Evolutionary conservation across 164 flowering plant species (phyloP), one percentile per base, ranked within the genome.

Genomic region (Cinnamomum micranthum): DNA sequence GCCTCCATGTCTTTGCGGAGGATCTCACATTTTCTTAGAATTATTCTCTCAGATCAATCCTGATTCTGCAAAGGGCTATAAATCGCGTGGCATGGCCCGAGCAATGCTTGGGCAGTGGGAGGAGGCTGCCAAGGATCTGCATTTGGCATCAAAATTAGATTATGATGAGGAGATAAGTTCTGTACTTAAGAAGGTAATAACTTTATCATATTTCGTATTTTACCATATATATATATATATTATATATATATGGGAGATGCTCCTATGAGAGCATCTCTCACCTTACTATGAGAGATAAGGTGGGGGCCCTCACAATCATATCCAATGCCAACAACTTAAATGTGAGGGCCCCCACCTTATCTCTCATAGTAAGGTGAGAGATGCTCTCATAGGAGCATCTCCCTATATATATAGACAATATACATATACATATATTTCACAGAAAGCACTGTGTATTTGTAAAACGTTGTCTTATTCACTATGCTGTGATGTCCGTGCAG

Each of bases 31-130:
- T 73, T 58, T 55, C n/a, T 17, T 55, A 55, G 60, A 20, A 55
- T 20, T 20, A 55, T 66, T 72, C 50, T 66, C 62, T 74, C 90
- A 95, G 98, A 92, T 95, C 23, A 95, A 95, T 75, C 99, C 99
- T 3, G 98, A 95, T 80, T 95, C 99, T 77, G 99, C 99, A 1
- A 95, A 95, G 84, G 98, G 99, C 22, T 92, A 93, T 81, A 95
- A 95, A 80, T 74, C 97, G 27, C 93, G 98, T 67, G 99, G 99
- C 74, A 89, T 95, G 70, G 99, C 99, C 19, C 76, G 82, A 23
- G 88, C 96, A 70, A 81, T 93, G 92, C 99, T 95, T 71, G 98
- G 99, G 33, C 89, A 86, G 63, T 95, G 99, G 99, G 96, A 81
- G 81, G 93, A 88, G 78, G 91, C 98, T 76, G 98, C 95, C 19